Base-by-base conservation (phyloP, 768 basidiomycete species). In the Mycena belliarum region DNA sequence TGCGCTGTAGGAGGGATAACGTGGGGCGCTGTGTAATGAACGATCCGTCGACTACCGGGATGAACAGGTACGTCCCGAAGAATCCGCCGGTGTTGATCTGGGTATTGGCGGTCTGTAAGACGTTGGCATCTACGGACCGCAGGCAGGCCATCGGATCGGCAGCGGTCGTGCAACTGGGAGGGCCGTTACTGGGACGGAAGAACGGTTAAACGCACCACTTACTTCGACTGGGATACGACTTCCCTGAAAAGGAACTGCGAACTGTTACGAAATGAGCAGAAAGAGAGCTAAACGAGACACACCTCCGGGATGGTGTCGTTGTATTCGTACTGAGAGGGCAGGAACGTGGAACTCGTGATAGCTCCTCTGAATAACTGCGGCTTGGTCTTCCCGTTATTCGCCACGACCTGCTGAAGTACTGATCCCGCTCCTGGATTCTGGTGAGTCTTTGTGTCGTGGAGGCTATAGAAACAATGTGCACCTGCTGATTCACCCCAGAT, bases 1-100 rank as follows among this genome's bases (percentile, higher is more conserved):
- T 60, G 26, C 70, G 63, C 47, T 66, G 59, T 14, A 49, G 51
- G 4, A 76, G 60, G 3, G 72, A 67, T 37, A 66, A 53, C 1
- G 70, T 72, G 4, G 75, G 72, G 9, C 67, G 65, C 52, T 73
- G 72, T 8, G 63, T 55, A 20, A 76, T 74, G 57, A 76, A 68
- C 0, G 65, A 50, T 7, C 72, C 75, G 40, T 76, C 75, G 3
- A 76, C 69, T 23, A 76, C 74, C 3, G 75, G 75, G 11, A 69
- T 68, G 33, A 72, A 68, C n/a, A 60, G 26, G 18, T 63, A 71
- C 5, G 71, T 72, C 3, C 72, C 70, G 43, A 64, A 72, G 54
- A 73, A 70, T 16, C 66, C 72, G 4, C 21, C 42, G 4, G 26
- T 16, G 29, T 63, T 69, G 35, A 75, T 65, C 2, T 65, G 42